Base-by-base conservation (phyloP, 2,329 filamentous ascomycete genomes). In the Pyricularia pennisetigena region DNA sequence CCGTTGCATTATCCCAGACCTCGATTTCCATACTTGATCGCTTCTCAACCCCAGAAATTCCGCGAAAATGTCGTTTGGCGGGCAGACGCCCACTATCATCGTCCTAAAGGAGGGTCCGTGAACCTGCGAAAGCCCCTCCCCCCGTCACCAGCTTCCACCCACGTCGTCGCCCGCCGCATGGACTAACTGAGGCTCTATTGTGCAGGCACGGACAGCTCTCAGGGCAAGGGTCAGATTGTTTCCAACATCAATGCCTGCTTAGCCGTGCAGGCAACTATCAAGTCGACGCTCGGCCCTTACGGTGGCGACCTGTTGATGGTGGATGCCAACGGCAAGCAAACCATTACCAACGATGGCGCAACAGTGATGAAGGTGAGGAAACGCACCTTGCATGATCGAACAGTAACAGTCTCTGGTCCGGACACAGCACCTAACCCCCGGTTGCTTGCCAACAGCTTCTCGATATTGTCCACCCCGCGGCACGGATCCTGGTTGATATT, bases 241-340 rank as follows among this genome's bases (percentile, higher is more conserved):
- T 96, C 94, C 75, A 99, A 99, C 81, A 98, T 99, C 83, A 97
- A 97, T 83, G 95, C 95, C 73, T 99, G 95, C 80, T 85, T 97
- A 74, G 94, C 95, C 28, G 94, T 99, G 59, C 95, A 99, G 82
- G 87, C 90, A 66, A 98, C 94, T 70, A 94, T 99, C 82, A 96
- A 97, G 83, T 92, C 91, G 75, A 99, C 95, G 24, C 86, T 99
- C 49, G 95, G 95, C 59, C 95, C 95, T 41, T 99, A 98, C 81
- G 95, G 95, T 78, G 95, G 95, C 76, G 95, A 99, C 82, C 82
- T 98, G 78, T 85, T 99, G 78, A 90, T 99, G 82, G 94, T 98
- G 68, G 95, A 98, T 80, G 90, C 89, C 79, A 97, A 97, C 84
- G 95, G 95, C 79, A 90, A 83, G 79, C 93, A 97, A 82, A 99